Conservation (phyloP, 2,329 filamentous ascomycete genomes). For the Monosporascus sp. region DNA sequence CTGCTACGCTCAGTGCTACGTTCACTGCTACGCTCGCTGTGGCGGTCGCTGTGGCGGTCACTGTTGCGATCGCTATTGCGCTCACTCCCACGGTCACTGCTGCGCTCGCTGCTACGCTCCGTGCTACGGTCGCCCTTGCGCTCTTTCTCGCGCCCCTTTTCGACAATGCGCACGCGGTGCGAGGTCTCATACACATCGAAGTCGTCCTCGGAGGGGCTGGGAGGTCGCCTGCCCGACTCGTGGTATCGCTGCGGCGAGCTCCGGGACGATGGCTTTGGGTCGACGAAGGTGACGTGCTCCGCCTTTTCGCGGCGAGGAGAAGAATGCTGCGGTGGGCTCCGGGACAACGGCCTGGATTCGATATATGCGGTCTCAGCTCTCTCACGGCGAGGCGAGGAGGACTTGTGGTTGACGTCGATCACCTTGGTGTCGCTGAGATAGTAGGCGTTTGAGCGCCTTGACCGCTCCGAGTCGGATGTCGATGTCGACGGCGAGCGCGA, state of each 20-base stretch:
- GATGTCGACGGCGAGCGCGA: conserved; percentile 24
- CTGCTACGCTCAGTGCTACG: neutral
- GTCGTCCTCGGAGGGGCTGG: conserved; percentile 28
- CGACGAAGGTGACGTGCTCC: conserved; percentile 40
- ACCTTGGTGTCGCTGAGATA: conserved; percentile 34
- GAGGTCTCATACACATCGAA: conserved; percentile 9
- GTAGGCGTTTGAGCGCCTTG: conserved; percentile 30
- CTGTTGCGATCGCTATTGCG: neutral
- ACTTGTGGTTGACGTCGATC: conserved; percentile 26
- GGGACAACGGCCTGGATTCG: conserved; percentile 38
- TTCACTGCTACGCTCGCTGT: neutral
- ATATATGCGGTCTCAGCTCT: conserved; percentile 40
- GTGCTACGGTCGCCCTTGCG: neutral
- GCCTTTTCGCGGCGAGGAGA: conserved; percentile 26
- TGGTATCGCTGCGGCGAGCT: conserved; percentile 39
- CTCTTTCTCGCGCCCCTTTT: neutral
- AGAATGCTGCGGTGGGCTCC: conserved; percentile 24
- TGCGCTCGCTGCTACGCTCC: neutral
- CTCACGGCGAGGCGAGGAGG: conserved; percentile 19
- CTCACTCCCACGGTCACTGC: neutral
- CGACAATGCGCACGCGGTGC: conserved; percentile 15
- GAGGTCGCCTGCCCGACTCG: conserved; percentile 32
- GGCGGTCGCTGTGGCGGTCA: no score
- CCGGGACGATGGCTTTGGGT: conserved; percentile 39
- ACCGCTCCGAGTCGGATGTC: conserved; percentile 24